These are phyloP conservation scores for Microcos paniculata DNA, from an alignment of 345 rosid species.

Conservation along the genomic window DNA sequence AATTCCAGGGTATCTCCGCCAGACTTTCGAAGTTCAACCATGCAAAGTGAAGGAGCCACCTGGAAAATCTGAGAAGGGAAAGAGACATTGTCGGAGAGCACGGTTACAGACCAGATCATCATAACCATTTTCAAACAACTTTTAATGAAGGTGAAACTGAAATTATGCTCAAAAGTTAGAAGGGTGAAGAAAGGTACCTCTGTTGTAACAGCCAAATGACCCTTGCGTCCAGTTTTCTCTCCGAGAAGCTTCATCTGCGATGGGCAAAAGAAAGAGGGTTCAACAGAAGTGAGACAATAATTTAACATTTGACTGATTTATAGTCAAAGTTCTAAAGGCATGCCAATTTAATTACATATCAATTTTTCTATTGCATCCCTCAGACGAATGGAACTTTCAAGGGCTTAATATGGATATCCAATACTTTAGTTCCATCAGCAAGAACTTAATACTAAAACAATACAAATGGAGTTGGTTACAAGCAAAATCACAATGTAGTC, in stretches of 20 bases:
- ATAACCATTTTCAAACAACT: not conserved
- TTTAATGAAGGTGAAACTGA: not conserved
- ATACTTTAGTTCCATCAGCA: not conserved
- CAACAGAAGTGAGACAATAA: not conserved
- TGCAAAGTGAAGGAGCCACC: constrained; percentile 95
- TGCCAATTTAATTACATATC: not conserved
- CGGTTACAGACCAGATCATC: not conserved
- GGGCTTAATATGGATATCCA: not conserved
- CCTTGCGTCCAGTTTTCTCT: constrained; percentile 97
- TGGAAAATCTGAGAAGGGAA: constrained; percentile 60
- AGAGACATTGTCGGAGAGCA: not conserved
- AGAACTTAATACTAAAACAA: not conserved
- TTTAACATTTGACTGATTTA: not conserved
- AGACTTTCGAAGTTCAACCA: constrained; percentile 94
- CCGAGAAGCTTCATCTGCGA: constrained; percentile 86
- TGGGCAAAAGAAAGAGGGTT: not conserved
- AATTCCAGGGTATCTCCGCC: constrained; percentile 97
- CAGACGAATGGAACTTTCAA: not conserved
- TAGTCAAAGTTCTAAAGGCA: not conserved
- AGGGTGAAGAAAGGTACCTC: constrained; percentile 48
- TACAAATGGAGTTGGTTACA: constrained; percentile 1
- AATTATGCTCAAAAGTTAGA: not conserved
- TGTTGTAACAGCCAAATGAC: constrained; percentile 90
- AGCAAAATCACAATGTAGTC: not conserved
- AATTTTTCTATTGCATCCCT: not conserved